Base-by-base conservation (phyloP, 345 rosid species). In the Brassica nigra region DNA sequence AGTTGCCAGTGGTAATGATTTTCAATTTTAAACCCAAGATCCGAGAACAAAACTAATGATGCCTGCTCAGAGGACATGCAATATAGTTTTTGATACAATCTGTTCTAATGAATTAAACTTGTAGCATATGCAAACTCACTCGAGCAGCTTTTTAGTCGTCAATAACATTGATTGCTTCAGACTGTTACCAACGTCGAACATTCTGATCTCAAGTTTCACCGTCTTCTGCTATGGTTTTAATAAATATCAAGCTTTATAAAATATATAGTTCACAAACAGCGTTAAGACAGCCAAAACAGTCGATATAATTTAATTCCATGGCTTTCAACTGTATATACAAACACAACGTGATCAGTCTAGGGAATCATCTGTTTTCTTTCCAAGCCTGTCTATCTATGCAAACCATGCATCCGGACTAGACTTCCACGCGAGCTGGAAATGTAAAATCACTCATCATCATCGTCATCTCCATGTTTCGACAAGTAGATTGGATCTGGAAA, bases 401-500 rank as follows among this genome's bases (percentile, higher is more conserved):
- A 54, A 18, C 47, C 62, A 69, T 20, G 8, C 9, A 47, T 61
- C 80, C 61, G 14, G 14, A 8, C 23, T 1, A 4, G n/a, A 2
- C 69, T 65, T 65, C 49, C 10, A 15, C 5, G 2, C 7, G 28
- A 30, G 58, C 33, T 65, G 66, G 59, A 15, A 34, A 39, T 30
- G 68, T 33, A 1, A 2, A 2, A 66, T 80, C 74, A 81, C 52
- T 76, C 80, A 3, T 76, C 80, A 3, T 63, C 80, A 0, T 81
- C 81, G 27, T 23, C 27, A 23, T 23, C 27, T 61, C 42, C 84
- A 9, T 18, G 78, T 34, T 76, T 59, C 6, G 44, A 70, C 11
- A n/a, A 71, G 59, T 81, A 71, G 10, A 76, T 14, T 0, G 81
- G 80, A 76, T 81, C 77, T 0, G 77, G 77, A 66, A n/a, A 76